Conservation (phyloP, 352 stramenopile species). For the Globisporangium irregulare region DNA sequence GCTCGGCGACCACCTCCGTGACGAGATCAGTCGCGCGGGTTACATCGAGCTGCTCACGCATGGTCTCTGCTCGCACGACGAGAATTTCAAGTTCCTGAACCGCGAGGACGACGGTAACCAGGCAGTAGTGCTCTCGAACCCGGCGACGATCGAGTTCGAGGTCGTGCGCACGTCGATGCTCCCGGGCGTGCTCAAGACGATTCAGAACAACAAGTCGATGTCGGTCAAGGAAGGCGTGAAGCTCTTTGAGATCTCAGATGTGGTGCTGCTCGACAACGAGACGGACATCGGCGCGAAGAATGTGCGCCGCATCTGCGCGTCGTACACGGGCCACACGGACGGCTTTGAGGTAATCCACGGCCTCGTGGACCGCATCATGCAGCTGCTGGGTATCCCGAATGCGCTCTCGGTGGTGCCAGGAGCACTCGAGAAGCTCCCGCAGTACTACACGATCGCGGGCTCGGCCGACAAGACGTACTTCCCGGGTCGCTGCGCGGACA, state of each 20-base stretch:
- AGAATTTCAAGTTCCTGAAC: slow-evolving; percentile 97
- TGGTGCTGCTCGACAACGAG: slow-evolving; percentile 94
- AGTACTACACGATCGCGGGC: slow-evolving; percentile 78
- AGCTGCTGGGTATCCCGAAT: slow-evolving; percentile 92
- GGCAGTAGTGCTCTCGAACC: slow-evolving; percentile 97
- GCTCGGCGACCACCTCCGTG: slow-evolving; percentile 95
- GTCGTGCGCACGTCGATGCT: slow-evolving; percentile 98
- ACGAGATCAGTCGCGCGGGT: slow-evolving; percentile 97
- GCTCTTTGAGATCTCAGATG: slow-evolving; percentile 99
- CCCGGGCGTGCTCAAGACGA: slow-evolving; percentile 97
- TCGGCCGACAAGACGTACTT: slow-evolving; percentile 91
- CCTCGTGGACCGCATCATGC: slow-evolving; percentile 98
- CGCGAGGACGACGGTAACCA: slow-evolving; percentile 72
- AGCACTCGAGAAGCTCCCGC: slow-evolving; percentile 43
- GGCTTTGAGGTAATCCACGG: slow-evolving; percentile 99
- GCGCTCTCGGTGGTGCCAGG: slow-evolving; percentile 54
- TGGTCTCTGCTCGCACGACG: slow-evolving; percentile 95
- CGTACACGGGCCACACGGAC: slow-evolving; percentile 96
- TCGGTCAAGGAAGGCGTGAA: slow-evolving; percentile 97
- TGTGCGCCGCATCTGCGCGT: slow-evolving; percentile 92
- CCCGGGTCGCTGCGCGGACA: slow-evolving; percentile 93
- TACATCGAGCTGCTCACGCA: slow-evolving; percentile 99
- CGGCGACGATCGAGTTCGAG: slow-evolving; percentile 99
- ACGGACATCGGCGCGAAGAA: slow-evolving; percentile 96
- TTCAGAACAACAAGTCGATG: slow-evolving; percentile 98